A percentile compares a stretch with the other conserved stretches of the same genome.
phyloP scores from a whole-genome alignment of 176 grass and related monocot species.

The Rhynchospora breviuscula region DNA sequence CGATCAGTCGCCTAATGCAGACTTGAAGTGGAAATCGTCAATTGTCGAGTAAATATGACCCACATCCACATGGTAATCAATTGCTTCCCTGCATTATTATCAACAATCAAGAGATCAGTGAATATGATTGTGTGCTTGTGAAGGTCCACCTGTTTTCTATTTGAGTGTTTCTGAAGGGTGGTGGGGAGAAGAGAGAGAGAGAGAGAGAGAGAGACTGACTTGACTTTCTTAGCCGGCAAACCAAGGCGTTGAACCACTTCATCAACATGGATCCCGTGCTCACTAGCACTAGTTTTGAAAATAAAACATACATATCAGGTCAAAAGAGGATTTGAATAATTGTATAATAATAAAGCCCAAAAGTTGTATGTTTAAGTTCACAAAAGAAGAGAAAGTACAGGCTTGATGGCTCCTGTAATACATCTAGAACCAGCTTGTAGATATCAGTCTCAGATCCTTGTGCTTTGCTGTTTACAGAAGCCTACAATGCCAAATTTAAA shows the following conservation, averaged over 20 bases:
- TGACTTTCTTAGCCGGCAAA: conserved; percentile 38
- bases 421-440: conserved; percentile 49
- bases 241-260: conserved; percentile 58
- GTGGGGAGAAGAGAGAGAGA: neutral
- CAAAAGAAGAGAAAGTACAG: conserved; percentile 40
- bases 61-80: conserved; percentile 33
- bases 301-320: neutral
- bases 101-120: neutral
- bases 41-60: conserved; percentile 83
- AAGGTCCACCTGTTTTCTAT: neutral
- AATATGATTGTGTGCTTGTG: neutral
- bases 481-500: conserved; percentile 22
- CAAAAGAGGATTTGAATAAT: neutral
- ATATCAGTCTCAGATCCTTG: conserved; percentile 45
- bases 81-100: conserved; percentile 57
- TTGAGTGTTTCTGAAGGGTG: neutral
- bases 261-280: conserved; percentile 76
- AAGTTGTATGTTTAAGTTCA: neutral
- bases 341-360: neutral
- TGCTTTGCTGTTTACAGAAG: neutral
- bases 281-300: conserved; percentile 39
- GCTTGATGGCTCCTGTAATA: conserved; percentile 74
- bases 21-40: conserved; percentile 77
- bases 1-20: conserved; percentile 31
- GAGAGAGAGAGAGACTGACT: conserved; percentile 27